A percentile compares a stretch with the other conserved stretches of the same genome.
These are phyloP conservation scores for Plantago major DNA, from an alignment of 257 asterid species.

Conservation along the genomic window DNA sequence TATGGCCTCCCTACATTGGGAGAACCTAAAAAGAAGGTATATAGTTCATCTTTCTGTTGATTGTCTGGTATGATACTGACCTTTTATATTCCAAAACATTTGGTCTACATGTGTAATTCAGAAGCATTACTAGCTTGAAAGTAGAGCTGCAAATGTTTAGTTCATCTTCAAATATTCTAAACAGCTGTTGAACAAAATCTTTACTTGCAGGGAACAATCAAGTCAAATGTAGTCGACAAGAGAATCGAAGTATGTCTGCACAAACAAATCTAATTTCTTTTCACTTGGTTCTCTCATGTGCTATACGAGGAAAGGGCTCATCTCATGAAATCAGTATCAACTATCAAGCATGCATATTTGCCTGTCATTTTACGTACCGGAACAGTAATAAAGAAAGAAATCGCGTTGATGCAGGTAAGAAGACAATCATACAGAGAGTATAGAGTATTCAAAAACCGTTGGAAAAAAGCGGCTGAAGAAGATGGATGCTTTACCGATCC, in stretches of 20 bases:
- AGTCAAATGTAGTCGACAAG: slow-evolving; percentile 24
- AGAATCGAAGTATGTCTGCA: slow-evolving; percentile 58
- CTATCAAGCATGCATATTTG: neutral
- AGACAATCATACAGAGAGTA: slow-evolving; percentile 71
- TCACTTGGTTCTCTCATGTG: neutral
- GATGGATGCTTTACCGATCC: slow-evolving; percentile 63
- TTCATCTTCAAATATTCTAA: neutral
- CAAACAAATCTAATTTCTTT: neutral
- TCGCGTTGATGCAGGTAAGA: slow-evolving; percentile 41
- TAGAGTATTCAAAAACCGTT: slow-evolving; percentile 56
- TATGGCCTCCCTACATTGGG: slow-evolving; percentile 86
- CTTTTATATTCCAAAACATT: neutral
- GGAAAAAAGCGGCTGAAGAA: slow-evolving; percentile 52
- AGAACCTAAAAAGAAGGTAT: slow-evolving; percentile 34
- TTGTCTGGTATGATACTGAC: neutral
- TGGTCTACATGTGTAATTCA: neutral
- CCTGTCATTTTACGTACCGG: neutral
- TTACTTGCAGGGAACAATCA: slow-evolving; percentile 32
- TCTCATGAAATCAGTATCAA: neutral
- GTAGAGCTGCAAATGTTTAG: neutral
- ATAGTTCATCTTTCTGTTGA: slow-evolving; percentile 19
- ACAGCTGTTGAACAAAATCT: neutral
- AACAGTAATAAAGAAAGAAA: neutral
- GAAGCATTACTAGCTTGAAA: neutral
- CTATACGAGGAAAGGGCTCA: neutral